phyloP scores from a whole-genome alignment of 2,329 filamentous ascomycete genomes.

The Scytalidium sp. region DNA sequence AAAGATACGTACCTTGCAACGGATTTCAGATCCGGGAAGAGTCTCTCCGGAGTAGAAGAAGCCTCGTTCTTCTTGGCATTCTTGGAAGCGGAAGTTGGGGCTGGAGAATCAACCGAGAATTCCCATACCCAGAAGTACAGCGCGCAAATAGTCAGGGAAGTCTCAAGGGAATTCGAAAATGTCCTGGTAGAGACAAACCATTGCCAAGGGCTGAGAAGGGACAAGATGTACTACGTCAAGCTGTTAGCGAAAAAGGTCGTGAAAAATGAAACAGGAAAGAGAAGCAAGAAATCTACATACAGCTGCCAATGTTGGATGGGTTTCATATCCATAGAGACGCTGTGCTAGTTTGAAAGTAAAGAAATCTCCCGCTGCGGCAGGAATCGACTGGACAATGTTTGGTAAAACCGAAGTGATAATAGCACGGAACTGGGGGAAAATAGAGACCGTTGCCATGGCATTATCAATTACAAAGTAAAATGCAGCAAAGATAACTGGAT shows the following conservation, averaged over 20 bases:
- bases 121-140: conserved; percentile 87
- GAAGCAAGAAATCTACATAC: conserved; percentile 42
- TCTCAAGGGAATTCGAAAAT: conserved; percentile 91
- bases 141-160: conserved; percentile 77
- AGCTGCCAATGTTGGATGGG: conserved; percentile 63
- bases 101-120: conserved; percentile 47
- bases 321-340: conserved; percentile 66
- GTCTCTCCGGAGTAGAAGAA: conserved; percentile 6
- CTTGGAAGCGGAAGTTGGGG: conserved; percentile 16
- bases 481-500: conserved; percentile 81
- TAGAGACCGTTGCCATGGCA: conserved; percentile 50
- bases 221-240: conserved; percentile 61
- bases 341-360: conserved; percentile 83
- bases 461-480: conserved; percentile 64
- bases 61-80: too few species aligned
- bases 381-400: conserved; percentile 70
- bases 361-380: conserved; percentile 78
- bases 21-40: conserved; percentile 23
- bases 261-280: not conserved
- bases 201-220: conserved; percentile 82
- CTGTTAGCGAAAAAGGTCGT: not conserved
- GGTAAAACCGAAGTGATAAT: conserved; percentile 70
- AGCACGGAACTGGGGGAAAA: conserved; percentile 55
- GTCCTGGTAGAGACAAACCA: conserved; percentile 94
- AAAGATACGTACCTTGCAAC: conserved; percentile 27